Base-by-base conservation (phyloP, 2,329 filamentous ascomycete genomes). In the Colletotrichum chrysophilum region DNA sequence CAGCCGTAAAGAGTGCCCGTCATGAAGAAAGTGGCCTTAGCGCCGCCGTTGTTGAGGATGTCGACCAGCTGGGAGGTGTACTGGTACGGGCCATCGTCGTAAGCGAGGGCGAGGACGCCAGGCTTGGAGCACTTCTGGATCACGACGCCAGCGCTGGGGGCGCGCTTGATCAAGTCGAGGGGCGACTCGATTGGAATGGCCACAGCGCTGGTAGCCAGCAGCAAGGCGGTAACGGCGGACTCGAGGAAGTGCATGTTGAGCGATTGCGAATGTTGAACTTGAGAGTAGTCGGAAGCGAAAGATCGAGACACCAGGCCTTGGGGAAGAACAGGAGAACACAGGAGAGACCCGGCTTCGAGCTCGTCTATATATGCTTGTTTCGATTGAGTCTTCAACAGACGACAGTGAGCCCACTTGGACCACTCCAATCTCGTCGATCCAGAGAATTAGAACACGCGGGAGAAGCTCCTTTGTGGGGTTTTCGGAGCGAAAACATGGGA, bases 1-100 rank as follows among this genome's bases (percentile, higher is more conserved):
- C 88, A 89, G 9, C 85, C 88, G 66, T 89, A 89, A 28, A 89
- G 83, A 1, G 87, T 89, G 2, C 88, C 88, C 0, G 88, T 89
- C 79, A 86, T 86, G 83, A 90, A 91, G 81, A 90, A 91, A 4
- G 88, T 91, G 7, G 86, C 89, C 80, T 89, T 90, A 56, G 86
- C 88, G 9, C 85, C 86, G 8, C 85, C 86, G 5, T 80, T 80
- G 78, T 89, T 85, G 21, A 91, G 84, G 18, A 86, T 88, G 78
- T 91, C 88, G n/a, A 91, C 82, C 3, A 91, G 82, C 61, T 84
- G 82, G 4, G 81, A 84, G 0, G 89, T 91, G 79, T 87, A 90
- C 70, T 84, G 80, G 74, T 87, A 89, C 2, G 89, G 89, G 0
- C 89, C 89, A 69, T 91, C 89, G 70, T 91, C 89, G 76, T 88